phyloP scores from a whole-genome alignment of 2,329 filamentous ascomycete genomes.

The Amylocarpus encephaloides region DNA sequence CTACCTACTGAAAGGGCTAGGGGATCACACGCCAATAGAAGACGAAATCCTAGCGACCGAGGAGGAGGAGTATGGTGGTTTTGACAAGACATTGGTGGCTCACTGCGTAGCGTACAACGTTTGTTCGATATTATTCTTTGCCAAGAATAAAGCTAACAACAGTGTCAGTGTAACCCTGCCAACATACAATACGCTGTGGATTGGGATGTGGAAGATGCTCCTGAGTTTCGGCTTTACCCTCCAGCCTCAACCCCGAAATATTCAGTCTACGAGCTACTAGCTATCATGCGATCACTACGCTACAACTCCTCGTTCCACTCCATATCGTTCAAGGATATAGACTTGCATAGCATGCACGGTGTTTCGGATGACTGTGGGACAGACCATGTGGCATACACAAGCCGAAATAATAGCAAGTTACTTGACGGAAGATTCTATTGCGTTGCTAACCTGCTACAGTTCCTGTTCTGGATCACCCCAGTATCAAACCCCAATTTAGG shows the following conservation, averaged over 20 bases:
- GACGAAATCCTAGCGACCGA: constrained; percentile 39
- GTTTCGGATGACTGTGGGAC: constrained; percentile 52
- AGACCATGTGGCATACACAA: constrained; percentile 56
- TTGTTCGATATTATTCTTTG: constrained; percentile 2
- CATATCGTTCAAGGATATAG: constrained; percentile 60
- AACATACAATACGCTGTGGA: constrained; percentile 60
- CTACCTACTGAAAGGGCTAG: constrained; percentile 55
- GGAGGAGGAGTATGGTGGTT: constrained; percentile 52
- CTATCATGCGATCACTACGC: constrained; percentile 61
- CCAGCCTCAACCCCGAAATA: constrained; percentile 51
- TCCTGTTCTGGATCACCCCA: constrained; percentile 15
- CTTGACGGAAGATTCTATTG: constrained; percentile 43
- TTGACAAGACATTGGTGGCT: constrained; percentile 61
- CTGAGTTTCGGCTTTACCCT: constrained; percentile 57
- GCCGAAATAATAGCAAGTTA: constrained; percentile 51
- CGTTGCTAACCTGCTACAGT: constrained; percentile 31
- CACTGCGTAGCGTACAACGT: constrained; percentile 65
- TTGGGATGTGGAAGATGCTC: constrained; percentile 57
- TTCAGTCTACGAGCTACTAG: constrained; percentile 55
- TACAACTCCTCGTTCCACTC: constrained; percentile 65
- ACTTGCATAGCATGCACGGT: constrained; percentile 58
- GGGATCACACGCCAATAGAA: constrained; percentile 41
- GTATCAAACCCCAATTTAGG: constrained; percentile 29
- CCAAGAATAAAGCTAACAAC: constrained; percentile 1
- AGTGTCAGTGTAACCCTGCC: constrained; percentile 43